Evolutionary conservation across 2,329 filamentous ascomycete species (phyloP), one percentile per base, ranked within the genome.

Genomic region (Fusarium illudens): DNA sequence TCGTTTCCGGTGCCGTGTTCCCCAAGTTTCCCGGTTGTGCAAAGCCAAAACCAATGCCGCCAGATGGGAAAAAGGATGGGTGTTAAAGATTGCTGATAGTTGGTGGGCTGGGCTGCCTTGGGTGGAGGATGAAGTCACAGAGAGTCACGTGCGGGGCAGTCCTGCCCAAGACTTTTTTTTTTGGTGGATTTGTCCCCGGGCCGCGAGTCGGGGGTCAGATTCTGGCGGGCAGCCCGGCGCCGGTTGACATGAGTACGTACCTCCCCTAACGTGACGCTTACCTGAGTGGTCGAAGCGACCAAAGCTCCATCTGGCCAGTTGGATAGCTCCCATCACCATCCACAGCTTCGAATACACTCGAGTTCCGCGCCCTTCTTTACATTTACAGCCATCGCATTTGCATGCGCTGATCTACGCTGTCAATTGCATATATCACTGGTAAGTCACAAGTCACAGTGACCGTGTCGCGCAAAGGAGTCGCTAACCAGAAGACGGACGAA

Each of bases 231-330:
- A 30, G 17, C 29, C 20, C 50, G 22, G 22, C 50, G 50, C 25
- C 25, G 10, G 27, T 34, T 32, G 48, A 44, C 34, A 8, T 8
- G 37, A 62, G 68, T 74, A 74, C 71, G 71, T 74, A 71, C 66
- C 65, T 58, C 36, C 22, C 30, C 33, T 46, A 44, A 37, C 36
- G 30, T 33, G 19, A 37, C 49, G 54, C 62, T 66, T 65, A 51
- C 53, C 37, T 54, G 37, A 58, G 48, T 60, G 58, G 53, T n/a
- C 49, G 53, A 52, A 29, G 15, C 36, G 19, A 52, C 20, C 49
- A 46, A 69, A 74, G 71, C 71, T 74, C 72, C 72, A 74, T 72
- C 72, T 74, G 72, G 71, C 72, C 72, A 67, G 72, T 72, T 73
- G 64, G 55, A 48, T 37, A 62, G 62, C 67, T 64, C 58, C 62